Percentiles rank a stretch among this genome's conserved stretches.
These are phyloP conservation scores for Fomitopsis palustris DNA, from an alignment of 1,284 basidiomycete species.

Conservation along the genomic window DNA sequence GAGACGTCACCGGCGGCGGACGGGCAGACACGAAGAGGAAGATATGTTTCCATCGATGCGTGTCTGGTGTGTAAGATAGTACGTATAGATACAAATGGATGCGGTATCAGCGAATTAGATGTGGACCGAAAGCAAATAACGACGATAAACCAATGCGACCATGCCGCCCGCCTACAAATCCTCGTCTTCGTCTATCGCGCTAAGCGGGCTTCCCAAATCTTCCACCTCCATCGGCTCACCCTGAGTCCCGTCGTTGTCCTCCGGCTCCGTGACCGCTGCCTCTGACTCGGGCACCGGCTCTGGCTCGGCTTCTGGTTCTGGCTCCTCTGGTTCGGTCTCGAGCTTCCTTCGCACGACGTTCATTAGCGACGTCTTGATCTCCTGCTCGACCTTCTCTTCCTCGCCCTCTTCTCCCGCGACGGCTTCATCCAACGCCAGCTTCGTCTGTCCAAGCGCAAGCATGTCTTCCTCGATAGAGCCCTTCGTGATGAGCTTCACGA, in stretches of 20 bases:
- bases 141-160: background rate
- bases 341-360: slow-evolving; percentile 75
- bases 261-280: background rate
- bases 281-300: background rate
- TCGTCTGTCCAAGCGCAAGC: slow-evolving; percentile 84
- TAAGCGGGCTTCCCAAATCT: slow-evolving; percentile 8
- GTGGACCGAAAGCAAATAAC: background rate
- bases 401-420: slow-evolving; percentile 76
- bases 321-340: slow-evolving; percentile 32
- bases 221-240: background rate
- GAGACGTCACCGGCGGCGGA: slow-evolving; percentile 67
- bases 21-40: slow-evolving; percentile 32
- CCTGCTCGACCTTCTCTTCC: slow-evolving; percentile 60
- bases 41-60: background rate
- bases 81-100: slow-evolving; percentile 5
- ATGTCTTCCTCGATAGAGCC: slow-evolving; percentile 98
- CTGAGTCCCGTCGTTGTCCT: background rate
- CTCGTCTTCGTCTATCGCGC: slow-evolving; percentile 2
- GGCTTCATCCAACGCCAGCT: slow-evolving; percentile 88
- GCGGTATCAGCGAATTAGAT: slow-evolving; percentile 3
- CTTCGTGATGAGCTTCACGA: slow-evolving; percentile 91
- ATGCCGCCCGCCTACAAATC: background rate
- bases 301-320: background rate
- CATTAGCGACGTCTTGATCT: slow-evolving; percentile 81
- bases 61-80: background rate